These are phyloP conservation scores for Globisporangium barbulae DNA, from an alignment of 352 stramenopile species.

Conservation along the genomic window DNA sequence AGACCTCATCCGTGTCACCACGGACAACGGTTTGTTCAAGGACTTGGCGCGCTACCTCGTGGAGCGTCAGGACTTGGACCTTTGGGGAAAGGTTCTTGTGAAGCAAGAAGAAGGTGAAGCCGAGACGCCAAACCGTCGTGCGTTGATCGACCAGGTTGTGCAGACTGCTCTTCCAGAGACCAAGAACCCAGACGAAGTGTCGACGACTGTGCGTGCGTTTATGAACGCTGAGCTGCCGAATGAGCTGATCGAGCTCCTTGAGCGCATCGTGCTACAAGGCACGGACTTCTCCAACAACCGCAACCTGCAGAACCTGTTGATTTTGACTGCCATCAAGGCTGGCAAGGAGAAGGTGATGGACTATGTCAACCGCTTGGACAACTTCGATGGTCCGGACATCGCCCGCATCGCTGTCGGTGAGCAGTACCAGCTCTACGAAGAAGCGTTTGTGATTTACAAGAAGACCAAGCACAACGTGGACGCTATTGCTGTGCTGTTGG, in stretches of 20 bases:
- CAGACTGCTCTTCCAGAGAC: constrained; percentile 99
- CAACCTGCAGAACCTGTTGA: constrained; percentile 99
- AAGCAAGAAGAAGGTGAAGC: constrained; percentile 90
- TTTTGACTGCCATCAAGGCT: constrained; percentile 99
- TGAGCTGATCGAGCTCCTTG: constrained; percentile 98
- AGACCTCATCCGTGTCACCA: constrained; percentile 98
- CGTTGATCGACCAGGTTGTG: constrained; percentile 99
- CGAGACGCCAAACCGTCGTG: constrained; percentile 91
- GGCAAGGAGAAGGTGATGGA: constrained; percentile 98
- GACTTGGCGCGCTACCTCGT: constrained; percentile 99
- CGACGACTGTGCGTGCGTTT: constrained; percentile 99
- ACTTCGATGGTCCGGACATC: constrained; percentile 99
- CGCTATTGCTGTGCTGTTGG: constrained; percentile 90
- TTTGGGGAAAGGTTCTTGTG: constrained; percentile 97
- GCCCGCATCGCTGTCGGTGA: constrained; percentile 98
- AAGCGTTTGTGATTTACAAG: constrained; percentile 99
- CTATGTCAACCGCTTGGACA: constrained; percentile 99
- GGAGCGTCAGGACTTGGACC: constrained; percentile 97
- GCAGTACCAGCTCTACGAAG: constrained; percentile 99
- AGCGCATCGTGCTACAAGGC: constrained; percentile 99
- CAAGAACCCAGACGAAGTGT: constrained; percentile 98
- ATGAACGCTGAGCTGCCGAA: constrained; percentile 99
- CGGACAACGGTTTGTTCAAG: constrained; percentile 99
- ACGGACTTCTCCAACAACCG: constrained; percentile 99
- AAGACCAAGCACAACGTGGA: constrained; percentile 98